These are phyloP conservation scores for Saturnispora kantuleensis DNA, from an alignment of 805 yeast species.

Conservation along the genomic window DNA sequence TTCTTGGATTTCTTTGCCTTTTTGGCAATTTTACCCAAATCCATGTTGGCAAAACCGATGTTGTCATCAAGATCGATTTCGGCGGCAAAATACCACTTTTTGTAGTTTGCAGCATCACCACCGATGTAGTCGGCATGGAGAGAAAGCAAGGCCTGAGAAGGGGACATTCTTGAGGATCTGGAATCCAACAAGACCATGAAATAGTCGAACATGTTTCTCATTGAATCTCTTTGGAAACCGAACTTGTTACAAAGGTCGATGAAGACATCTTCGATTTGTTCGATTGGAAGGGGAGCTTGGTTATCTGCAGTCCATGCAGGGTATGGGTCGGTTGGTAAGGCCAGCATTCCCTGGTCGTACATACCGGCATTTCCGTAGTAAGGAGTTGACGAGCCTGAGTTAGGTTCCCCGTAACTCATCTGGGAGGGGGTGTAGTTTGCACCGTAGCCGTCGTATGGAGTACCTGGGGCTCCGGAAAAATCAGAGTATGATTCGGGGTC, in stretches of 20 bases:
- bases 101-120: conserved; percentile 77
- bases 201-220: conserved; percentile 86
- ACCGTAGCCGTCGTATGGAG: conserved; percentile 56
- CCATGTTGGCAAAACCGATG: conserved; percentile 76
- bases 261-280: conserved; percentile 79
- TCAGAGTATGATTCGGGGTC: conserved; percentile 55
- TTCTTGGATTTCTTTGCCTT: conserved; percentile 75
- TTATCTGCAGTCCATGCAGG: conserved; percentile 99
- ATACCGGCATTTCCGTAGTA: conserved; percentile 33
- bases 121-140: conserved; percentile 84
- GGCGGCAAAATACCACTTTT: conserved; percentile 84
- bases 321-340: conserved; percentile 83
- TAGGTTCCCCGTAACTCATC: conserved; percentile 77
- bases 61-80: conserved; percentile 80
- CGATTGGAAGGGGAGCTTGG: conserved; percentile 75
- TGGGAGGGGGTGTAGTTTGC: conserved; percentile 63
- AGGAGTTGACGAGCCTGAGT: conserved; percentile 93
- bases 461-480: conserved; percentile 53
- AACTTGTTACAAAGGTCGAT: conserved; percentile 75
- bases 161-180: conserved; percentile 80
- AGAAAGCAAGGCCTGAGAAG: conserved; percentile 74
- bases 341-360: conserved; percentile 40
- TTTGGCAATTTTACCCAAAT: conserved; percentile 62
- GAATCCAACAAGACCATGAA: conserved; percentile 79
- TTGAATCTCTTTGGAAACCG: conserved; percentile 87